These are phyloP conservation scores for Rhexocercosporidium sp. DNA, from an alignment of 2,329 filamentous ascomycete genomes.

Conservation along the genomic window DNA sequence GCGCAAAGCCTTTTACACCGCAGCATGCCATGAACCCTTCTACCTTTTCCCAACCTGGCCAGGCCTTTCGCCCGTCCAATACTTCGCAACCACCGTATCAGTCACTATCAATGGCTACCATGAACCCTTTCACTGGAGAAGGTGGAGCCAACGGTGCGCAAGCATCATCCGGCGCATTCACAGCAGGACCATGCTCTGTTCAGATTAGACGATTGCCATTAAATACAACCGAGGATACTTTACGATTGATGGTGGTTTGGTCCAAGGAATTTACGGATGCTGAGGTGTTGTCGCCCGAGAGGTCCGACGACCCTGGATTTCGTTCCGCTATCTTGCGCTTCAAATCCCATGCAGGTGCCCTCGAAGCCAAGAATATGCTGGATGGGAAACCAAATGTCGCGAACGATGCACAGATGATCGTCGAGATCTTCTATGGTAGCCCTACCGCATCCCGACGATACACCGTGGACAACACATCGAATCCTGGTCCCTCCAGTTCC, in stretches of 20 bases:
- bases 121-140: slow-evolving; percentile 40
- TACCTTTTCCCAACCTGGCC: slow-evolving; percentile 40
- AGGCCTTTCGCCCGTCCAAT: slow-evolving; percentile 40
- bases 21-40: slow-evolving; percentile 45
- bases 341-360: slow-evolving; percentile 56
- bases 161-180: slow-evolving; percentile 32
- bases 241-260: slow-evolving; percentile 63
- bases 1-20: slow-evolving; percentile 34
- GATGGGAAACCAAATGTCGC: slow-evolving; percentile 59
- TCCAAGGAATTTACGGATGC: slow-evolving; percentile 59
- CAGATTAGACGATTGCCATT: slow-evolving; percentile 60
- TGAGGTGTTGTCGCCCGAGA: slow-evolving; percentile 56
- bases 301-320: slow-evolving; percentile 55
- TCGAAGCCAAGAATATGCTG: slow-evolving; percentile 61
- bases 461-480: slow-evolving; percentile 55
- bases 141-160: slow-evolving; percentile 31
- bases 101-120: slow-evolving; percentile 41
- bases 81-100: slow-evolving; percentile 38
- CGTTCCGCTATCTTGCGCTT: slow-evolving; percentile 60
- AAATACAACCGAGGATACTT: slow-evolving; percentile 57
- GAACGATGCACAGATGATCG: slow-evolving; percentile 57
- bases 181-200: slow-evolving; percentile 47
- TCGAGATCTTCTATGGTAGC: slow-evolving; percentile 58
- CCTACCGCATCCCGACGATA: slow-evolving; percentile 52
- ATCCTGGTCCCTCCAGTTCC: slow-evolving; percentile 46